These are phyloP conservation scores for Ceratobasidium sp. DNA, from an alignment of 1,284 basidiomycete genomes.

Conservation along the genomic window DNA sequence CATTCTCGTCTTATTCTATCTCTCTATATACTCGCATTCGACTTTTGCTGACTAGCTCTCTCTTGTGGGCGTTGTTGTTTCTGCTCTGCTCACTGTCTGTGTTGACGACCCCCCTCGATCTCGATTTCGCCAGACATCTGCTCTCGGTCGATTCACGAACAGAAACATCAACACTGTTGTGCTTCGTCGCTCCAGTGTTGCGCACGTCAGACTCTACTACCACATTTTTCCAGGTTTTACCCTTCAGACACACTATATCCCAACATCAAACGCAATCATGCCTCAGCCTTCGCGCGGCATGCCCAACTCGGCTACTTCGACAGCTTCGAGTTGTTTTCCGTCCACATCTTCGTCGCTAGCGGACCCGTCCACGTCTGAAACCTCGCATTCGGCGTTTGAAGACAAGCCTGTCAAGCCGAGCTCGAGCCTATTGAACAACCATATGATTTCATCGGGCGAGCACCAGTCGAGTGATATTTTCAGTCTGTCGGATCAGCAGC, in stretches of 20 bases:
- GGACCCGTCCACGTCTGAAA: slow-evolving; percentile 26
- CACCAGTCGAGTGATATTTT: slow-evolving; percentile 46
- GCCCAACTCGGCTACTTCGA: slow-evolving; percentile 16
- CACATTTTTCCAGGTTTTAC: slow-evolving; percentile 21
- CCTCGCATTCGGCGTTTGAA: slow-evolving; percentile 19
- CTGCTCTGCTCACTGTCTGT: slow-evolving; percentile 24
- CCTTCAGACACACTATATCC: background rate
- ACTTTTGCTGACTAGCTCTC: slow-evolving; percentile 27
- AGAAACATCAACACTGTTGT: background rate
- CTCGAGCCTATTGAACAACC: background rate
- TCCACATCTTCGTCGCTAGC: slow-evolving; percentile 6
- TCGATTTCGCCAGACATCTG: background rate
- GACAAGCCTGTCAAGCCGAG: slow-evolving; percentile 23
- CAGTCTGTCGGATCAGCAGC: slow-evolving; percentile 67
- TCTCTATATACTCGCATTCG: slow-evolving; percentile 14
- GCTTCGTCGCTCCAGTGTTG: background rate
- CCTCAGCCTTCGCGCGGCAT: slow-evolving; percentile 4
- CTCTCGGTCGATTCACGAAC: slow-evolving; percentile 1
- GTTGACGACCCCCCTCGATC: slow-evolving; percentile 2
- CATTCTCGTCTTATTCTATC: slow-evolving; percentile 24
- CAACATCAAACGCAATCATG: slow-evolving; percentile 22
- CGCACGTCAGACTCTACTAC: slow-evolving; percentile 2
- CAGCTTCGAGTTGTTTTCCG: slow-evolving; percentile 35
- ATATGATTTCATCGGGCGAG: slow-evolving; percentile 10
- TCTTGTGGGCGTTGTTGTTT: slow-evolving; percentile 35